These are phyloP conservation scores for Aspergillus sp. DNA, from an alignment of 2,329 filamentous ascomycete genomes.

Conservation along the genomic window DNA sequence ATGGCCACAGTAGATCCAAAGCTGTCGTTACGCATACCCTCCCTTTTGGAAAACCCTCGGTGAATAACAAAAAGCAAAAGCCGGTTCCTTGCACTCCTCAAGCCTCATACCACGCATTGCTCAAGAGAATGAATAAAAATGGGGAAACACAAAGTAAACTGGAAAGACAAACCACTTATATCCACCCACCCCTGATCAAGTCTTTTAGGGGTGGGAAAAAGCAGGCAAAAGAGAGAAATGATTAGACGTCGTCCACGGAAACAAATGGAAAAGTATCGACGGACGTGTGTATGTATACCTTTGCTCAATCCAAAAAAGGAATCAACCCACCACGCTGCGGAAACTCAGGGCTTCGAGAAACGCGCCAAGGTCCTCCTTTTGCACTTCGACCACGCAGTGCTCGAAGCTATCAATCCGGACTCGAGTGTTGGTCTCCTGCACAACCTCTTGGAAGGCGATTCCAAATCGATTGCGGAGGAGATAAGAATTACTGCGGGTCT, in stretches of 20 bases:
- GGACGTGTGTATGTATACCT: not conserved
- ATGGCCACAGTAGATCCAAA: slow-evolving; percentile 19
- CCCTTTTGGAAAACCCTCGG: slow-evolving; percentile 9
- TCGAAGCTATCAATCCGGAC: slow-evolving; percentile 96
- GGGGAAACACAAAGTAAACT: slow-evolving; percentile 9
- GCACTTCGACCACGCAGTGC: slow-evolving; percentile 95
- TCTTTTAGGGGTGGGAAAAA: not conserved
- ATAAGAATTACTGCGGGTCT: slow-evolving; percentile 57
- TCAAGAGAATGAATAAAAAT: slow-evolving; percentile 9
- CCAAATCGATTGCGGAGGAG: slow-evolving; percentile 88
- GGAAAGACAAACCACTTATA: not conserved
- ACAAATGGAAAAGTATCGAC: not conserved
- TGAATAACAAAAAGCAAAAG: slow-evolving; percentile 10
- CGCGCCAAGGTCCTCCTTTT: slow-evolving; percentile 86
- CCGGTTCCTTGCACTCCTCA: slow-evolving; percentile 9
- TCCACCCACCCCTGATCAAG: not conserved
- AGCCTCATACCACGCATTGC: slow-evolving; percentile 11
- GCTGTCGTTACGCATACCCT: slow-evolving; percentile 22
- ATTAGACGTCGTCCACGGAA: not conserved
- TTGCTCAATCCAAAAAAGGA: not conserved
- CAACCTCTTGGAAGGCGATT: slow-evolving; percentile 91
- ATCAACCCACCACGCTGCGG: slow-evolving; percentile 72
- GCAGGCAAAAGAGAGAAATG: slow-evolving; percentile 4
- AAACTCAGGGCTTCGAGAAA: slow-evolving; percentile 91
- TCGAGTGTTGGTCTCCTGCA: slow-evolving; percentile 82